These are phyloP conservation scores for Monosporascus ibericus DNA, from an alignment of 2,329 filamentous ascomycete genomes.

Conservation along the genomic window DNA sequence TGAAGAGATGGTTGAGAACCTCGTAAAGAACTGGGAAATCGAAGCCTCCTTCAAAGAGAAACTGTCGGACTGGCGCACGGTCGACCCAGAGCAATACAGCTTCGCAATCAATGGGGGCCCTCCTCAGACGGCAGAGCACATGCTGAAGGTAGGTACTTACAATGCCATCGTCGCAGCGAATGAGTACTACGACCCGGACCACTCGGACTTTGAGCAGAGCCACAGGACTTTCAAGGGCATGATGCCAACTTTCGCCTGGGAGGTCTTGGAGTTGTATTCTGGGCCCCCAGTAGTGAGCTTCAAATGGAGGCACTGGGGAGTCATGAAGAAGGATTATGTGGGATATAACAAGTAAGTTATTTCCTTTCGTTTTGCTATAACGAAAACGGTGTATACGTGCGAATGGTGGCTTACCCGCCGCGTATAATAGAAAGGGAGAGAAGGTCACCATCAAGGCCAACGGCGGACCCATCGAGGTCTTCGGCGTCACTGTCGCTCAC, in stretches of 20 bases:
- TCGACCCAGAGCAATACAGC: constrained; percentile 52
- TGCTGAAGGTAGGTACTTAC: constrained; percentile 64
- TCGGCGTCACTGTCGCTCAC: constrained; percentile 55
- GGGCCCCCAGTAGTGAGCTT: constrained; percentile 58
- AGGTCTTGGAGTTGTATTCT: constrained; percentile 62
- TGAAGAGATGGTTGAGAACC: constrained; percentile 57
- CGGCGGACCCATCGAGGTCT: constrained; percentile 54
- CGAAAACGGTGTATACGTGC: background rate
- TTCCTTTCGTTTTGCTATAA: background rate
- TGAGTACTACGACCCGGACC: constrained; percentile 56
- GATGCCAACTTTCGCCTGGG: constrained; percentile 69
- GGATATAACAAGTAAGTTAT: constrained; percentile 55
- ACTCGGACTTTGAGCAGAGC: constrained; percentile 55
- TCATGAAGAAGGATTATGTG: constrained; percentile 61
- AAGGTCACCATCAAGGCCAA: constrained; percentile 58
- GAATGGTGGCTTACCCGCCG: constrained; percentile 2
- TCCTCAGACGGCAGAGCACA: constrained; percentile 52
- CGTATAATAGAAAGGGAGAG: constrained; percentile 47
- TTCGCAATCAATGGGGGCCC: constrained; percentile 59
- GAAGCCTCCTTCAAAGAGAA: constrained; percentile 62
- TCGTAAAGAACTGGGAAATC: constrained; percentile 70
- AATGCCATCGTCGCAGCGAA: constrained; percentile 60
- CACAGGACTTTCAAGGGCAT: constrained; percentile 68
- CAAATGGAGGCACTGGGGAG: constrained; percentile 63
- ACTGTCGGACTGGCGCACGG: constrained; percentile 58